These are phyloP conservation scores for Edaphochlamys debaryana DNA, from an alignment of 139 green algal species.

Conservation along the genomic window DNA sequence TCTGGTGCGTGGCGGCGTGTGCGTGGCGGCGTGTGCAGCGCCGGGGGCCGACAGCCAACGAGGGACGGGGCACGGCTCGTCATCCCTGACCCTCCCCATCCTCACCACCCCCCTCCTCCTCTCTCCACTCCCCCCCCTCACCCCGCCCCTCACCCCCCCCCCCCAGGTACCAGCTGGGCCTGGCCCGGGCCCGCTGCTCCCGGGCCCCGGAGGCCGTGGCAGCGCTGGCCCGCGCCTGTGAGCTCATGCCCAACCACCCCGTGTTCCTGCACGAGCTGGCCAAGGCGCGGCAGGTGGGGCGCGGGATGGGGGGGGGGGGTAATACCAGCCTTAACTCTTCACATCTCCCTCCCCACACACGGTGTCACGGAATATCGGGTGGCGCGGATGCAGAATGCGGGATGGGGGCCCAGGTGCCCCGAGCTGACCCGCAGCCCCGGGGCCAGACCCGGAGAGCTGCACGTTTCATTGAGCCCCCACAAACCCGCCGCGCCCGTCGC, in stretches of 20 bases:
- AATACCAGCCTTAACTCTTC: not conserved
- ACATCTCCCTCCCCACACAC: too few species aligned
- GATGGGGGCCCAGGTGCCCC: too few species aligned
- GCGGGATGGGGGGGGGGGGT: not conserved
- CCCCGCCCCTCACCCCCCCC: too few species aligned
- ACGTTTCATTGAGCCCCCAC: too few species aligned
- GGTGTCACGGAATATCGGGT: too few species aligned
- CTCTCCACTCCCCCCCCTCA: too few species aligned
- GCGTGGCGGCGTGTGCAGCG: not conserved
- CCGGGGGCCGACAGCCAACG: not conserved
- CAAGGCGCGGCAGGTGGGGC: conserved; percentile 48
- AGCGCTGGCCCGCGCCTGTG: conserved; percentile 30
- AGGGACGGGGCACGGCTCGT: too few species aligned
- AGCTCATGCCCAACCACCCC: conserved; percentile 42
- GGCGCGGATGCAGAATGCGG: too few species aligned
- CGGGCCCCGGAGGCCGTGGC: not conserved
- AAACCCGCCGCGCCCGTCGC: too few species aligned
- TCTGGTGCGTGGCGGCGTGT: conserved; percentile 42
- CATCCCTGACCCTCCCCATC: too few species aligned
- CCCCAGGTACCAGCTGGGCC: conserved; percentile 58
- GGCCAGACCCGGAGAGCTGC: too few species aligned
- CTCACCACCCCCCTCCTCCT: not conserved
- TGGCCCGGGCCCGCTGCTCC: conserved; percentile 10
- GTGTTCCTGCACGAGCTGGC: conserved; percentile 58
- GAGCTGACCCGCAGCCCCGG: too few species aligned